Conservation (phyloP, 2,329 filamentous ascomycete species). For the Onygenales sp. region DNA sequence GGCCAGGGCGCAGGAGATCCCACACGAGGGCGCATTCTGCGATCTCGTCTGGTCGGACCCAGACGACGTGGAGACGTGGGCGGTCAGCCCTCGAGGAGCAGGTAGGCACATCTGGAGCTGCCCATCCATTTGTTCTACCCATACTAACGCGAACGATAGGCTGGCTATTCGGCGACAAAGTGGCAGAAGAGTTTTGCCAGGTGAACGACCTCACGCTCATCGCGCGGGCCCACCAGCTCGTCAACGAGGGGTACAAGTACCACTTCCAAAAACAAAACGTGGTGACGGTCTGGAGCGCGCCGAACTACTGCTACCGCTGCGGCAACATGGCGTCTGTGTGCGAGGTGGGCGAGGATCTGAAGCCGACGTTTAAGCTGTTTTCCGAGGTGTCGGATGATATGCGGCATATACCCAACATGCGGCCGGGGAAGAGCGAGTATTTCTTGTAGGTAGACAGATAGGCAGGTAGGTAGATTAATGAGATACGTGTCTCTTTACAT, state of each 20-base stretch:
- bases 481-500: not conserved
- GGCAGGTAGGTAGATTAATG: not conserved
- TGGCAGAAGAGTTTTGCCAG: conserved; percentile 84
- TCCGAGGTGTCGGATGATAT: conserved; percentile 38
- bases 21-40: conserved; percentile 68
- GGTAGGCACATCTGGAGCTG: conserved; percentile 35
- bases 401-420: conserved; percentile 34
- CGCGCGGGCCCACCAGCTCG: conserved; percentile 90
- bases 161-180: conserved; percentile 13
- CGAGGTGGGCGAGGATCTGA: conserved; percentile 74
- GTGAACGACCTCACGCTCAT: conserved; percentile 96
- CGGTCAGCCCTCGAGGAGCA: conserved; percentile 57
- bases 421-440: conserved; percentile 39
- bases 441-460: conserved; percentile 27
- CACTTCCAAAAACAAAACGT: conserved; percentile 88
- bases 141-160: conserved; percentile 3
- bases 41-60: conserved; percentile 70
- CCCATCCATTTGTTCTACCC: not conserved
- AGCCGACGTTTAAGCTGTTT: conserved; percentile 68
- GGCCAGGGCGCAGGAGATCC: conserved; percentile 65
- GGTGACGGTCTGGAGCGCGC: conserved; percentile 82
- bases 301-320: conserved; percentile 97
- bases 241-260: conserved; percentile 99
- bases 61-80: conserved; percentile 62
- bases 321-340: conserved; percentile 85